Evolutionary conservation across 208 protist species (phyloP).

Genomic region (Trypanosoma scelopori): DNA sequence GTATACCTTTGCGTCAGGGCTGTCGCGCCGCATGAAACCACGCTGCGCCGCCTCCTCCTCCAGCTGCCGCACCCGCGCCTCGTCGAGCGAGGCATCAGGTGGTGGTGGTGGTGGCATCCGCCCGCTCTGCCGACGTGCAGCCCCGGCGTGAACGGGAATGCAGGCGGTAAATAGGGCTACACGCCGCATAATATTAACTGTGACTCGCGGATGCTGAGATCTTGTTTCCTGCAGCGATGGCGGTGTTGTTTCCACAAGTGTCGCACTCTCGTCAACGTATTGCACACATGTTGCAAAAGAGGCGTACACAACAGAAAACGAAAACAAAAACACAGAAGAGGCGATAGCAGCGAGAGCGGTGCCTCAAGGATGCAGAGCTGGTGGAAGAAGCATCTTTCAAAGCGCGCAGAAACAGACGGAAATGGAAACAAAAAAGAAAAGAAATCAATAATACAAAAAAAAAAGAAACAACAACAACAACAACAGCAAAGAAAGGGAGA

Average conservation of each 20-base stretch:
- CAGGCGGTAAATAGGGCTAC: background rate
- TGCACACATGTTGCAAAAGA: too few relatives aligned
- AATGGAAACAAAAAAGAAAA: background rate
- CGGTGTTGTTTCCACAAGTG: background rate
- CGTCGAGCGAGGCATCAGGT: conserved; percentile 7
- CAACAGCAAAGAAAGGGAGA: background rate
- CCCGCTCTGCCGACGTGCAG: background rate
- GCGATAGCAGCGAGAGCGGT: too few relatives aligned
- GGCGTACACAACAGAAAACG: too few relatives aligned
- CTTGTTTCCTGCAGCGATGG: background rate
- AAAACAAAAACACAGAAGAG: too few relatives aligned
- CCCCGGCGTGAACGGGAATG: background rate
- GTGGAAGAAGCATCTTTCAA: too few relatives aligned
- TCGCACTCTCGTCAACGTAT: too few relatives aligned
- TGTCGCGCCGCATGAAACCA: conserved; percentile 64
- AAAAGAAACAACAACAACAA: background rate
- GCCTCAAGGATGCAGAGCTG: too few relatives aligned
- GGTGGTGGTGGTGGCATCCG: background rate
- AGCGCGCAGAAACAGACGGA: conserved; percentile 43
- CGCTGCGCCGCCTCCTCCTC: conserved; percentile 47
- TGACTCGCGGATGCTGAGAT: background rate
- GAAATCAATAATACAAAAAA: conserved; percentile 12
- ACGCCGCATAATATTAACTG: conserved; percentile 12
- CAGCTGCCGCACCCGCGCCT: conserved; percentile 33
- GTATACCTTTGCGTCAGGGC: conserved; percentile 46